Evolutionary conservation across 2,329 filamentous ascomycete genomes (phyloP), one percentile per base, ranked within the genome.

Genomic region (Microsporum canis): DNA sequence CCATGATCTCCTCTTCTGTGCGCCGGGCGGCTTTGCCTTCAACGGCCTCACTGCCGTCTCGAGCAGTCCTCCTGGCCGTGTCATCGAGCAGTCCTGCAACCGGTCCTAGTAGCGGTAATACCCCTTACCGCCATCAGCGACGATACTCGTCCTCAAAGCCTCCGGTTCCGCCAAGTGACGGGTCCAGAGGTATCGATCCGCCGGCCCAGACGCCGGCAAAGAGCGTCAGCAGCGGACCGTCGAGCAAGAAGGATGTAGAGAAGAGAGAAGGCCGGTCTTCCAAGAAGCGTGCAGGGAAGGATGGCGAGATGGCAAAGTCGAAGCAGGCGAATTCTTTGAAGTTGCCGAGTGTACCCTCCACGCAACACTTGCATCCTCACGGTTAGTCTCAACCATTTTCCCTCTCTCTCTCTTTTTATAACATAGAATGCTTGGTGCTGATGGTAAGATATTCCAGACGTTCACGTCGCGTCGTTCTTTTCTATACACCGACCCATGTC

Each of bases 401-500:
- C 5, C 3, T n/a, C 10, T 3, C 10, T n/a, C 8, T 49, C 29
- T 29, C 14, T 45, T 5, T 39, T 51, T n/a, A 36, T 14, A 29
- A 8, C 17, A 29, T 33, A 55, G 5, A 4, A 17, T 41, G 39
- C 34, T 57, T 49, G 27, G n/a, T 55, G 38, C 65, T 65, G 64
- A 71, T 67, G 17, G 60, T 57, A 12, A 12, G n/a, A 41, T 12
- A 14, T 57, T 65, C 3, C 66, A 97, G 94, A 95, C 70, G 82
- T 97, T 63, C 87, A 88, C 65, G 80, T 96, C 53, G 94, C 92
- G 5, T 88, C 88, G 63, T 97, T 99, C 81, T 97, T 97, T 79
- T 95, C 91, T 65, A 87, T 95, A 66, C 90, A 99, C 76, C 86
- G 94, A 64, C 94, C 94, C 53, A 92, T 99, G 70, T 95, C 90